These are phyloP conservation scores for Wickerhamomyces pijperi DNA, from an alignment of 805 yeast genomes.

Conservation along the genomic window DNA sequence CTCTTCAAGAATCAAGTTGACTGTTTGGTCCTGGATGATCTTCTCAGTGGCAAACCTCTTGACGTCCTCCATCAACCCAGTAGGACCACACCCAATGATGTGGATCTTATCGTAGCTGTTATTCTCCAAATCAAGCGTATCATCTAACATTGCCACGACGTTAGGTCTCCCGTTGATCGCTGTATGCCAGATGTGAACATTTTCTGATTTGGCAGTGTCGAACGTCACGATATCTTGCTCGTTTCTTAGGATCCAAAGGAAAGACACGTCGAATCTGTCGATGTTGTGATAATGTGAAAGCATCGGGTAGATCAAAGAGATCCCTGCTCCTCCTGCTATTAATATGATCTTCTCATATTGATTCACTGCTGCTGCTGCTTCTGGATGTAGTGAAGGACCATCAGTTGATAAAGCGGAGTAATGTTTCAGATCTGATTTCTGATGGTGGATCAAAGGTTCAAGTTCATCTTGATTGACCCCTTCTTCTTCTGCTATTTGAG, in stretches of 20 bases:
- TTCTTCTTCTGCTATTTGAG: conserved; percentile 1
- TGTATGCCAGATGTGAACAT: conserved; percentile 12
- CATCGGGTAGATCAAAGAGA: conserved; percentile 9
- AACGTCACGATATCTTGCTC: conserved; percentile 2
- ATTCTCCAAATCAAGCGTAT: conserved; percentile 1
- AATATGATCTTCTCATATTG: conserved; percentile 11
- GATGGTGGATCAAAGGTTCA: background rate
- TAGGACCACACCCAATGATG: conserved; percentile 19
- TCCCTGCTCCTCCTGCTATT: conserved; percentile 14
- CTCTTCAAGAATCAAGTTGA: conserved; percentile 14
- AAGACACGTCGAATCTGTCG: conserved; percentile 7
- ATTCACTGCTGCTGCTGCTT: no score
- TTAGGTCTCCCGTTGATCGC: conserved; percentile 12
- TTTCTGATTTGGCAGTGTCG: background rate
- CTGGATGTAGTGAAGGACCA: background rate
- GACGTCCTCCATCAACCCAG: conserved; percentile 9
- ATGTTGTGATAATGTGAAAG: conserved; percentile 3
- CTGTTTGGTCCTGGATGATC: conserved; percentile 1
- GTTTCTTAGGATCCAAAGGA: conserved; percentile 15
- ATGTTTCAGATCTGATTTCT: background rate
- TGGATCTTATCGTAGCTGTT: conserved; percentile 4
- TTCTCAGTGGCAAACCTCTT: conserved; percentile 12
- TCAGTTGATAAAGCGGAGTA: background rate
- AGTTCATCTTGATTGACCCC: background rate
- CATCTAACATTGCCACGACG: conserved; percentile 7